Base-by-base conservation (phyloP, 2,329 filamentous ascomycete genomes). In the Sporothrix brasiliensis region DNA sequence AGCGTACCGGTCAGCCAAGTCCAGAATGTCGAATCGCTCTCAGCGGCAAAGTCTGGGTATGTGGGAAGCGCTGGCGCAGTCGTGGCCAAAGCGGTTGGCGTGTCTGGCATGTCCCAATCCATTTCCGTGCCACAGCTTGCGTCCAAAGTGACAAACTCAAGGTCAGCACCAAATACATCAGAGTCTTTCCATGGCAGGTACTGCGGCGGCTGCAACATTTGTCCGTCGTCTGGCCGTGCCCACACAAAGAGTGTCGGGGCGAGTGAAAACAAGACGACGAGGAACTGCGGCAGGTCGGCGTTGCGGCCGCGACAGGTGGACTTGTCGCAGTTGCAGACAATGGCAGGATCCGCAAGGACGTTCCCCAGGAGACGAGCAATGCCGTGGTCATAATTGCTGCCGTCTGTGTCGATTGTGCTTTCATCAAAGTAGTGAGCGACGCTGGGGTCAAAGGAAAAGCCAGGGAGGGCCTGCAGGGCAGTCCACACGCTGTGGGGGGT, bases 301-400 rank as follows among this genome's bases (percentile, higher is more conserved):
- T 61, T 61, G 34, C 58, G 58, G n/a, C 58, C 58, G 2, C 58
- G 58, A 16, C 58, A 61, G 58, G 58, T 61, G 39, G 58, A 61
- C 58, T 61, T 61, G 58, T 61, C 58, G 16, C 58, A 61, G n/a
- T 7, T 44, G 58, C 58, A 61, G 58, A 61, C 39, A 16, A 61
- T 61, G n/a, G 58, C 58, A 1, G 58, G 58, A n/a, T 61, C 58
- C 39, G 58, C n/a, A 11, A 61, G 58, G n/a, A 61, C n/a, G 0
- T 39, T 21, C 11, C 58, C 39, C 39, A 61, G n/a, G 0, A 61
- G 9, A 19, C 58, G 39, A 11, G n/a, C 39, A 10, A 61, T 27
- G 39, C 39, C 19, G 58, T 61, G 10, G n/a, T 47, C n/a, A 39
- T 54, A 16, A 0, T 16, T 58, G 54, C n/a, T 34, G 14, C 5